A percentile compares a stretch with the other conserved stretches of the same genome.
Evolutionary conservation across 331 rosid genomes (phyloP).

Genomic region (Ulmus americana): DNA sequence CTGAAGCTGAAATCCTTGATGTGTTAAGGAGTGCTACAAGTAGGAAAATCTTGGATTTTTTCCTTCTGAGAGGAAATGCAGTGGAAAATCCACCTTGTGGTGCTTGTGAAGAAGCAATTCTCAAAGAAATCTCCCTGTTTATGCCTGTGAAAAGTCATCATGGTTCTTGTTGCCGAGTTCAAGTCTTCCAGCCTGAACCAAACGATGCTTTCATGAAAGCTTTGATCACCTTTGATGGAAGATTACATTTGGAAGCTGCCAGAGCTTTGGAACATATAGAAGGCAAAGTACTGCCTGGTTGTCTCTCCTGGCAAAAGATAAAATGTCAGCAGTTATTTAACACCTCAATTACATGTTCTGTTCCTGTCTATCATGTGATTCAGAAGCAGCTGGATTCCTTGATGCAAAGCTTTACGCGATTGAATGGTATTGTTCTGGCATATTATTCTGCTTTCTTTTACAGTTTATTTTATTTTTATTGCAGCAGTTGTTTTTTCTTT

Average conservation of each 20-base stretch:
- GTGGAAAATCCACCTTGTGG: constrained; percentile 50
- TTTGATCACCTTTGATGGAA: constrained; percentile 69
- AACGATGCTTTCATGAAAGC: constrained; percentile 65
- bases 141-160: constrained; percentile 58
- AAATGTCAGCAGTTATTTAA: constrained; percentile 70
- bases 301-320: constrained; percentile 84
- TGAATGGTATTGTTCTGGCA: constrained; percentile 42
- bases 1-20: constrained; percentile 56
- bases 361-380: constrained; percentile 55
- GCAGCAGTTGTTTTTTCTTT: constrained; percentile 10
- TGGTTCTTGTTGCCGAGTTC: constrained; percentile 49
- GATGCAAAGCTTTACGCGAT: constrained; percentile 39
- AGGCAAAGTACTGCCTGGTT: constrained; percentile 70
- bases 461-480: neutral
- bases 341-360: constrained; percentile 60
- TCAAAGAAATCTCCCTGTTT: constrained; percentile 57
- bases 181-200: constrained; percentile 59
- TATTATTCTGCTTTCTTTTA: neutral
- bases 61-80: constrained; percentile 65
- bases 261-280: constrained; percentile 79
- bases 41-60: constrained; percentile 61
- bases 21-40: constrained; percentile 56
- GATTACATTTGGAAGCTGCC: constrained; percentile 93
- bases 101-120: constrained; percentile 67
- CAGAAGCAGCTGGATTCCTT: constrained; percentile 47